These are phyloP conservation scores for Atractiella rhizophila DNA, from an alignment of 768 basidiomycete genomes.

Conservation along the genomic window DNA sequence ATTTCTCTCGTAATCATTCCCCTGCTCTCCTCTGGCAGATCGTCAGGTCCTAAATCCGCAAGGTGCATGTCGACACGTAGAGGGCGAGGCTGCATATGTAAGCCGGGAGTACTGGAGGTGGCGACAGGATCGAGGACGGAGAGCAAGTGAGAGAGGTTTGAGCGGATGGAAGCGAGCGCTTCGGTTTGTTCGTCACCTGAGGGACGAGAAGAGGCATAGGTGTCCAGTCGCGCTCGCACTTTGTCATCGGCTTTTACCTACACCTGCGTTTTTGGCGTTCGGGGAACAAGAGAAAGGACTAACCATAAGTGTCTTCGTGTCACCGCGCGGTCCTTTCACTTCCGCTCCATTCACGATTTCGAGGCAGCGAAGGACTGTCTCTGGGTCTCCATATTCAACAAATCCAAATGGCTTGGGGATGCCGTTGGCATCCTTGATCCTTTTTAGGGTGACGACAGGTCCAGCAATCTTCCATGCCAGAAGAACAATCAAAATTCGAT, in stretches of 20 bases:
- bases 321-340: conserved; percentile 37
- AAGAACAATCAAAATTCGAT: neutral
- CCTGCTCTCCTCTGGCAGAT: conserved; percentile 71
- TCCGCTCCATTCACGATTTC: conserved; percentile 37
- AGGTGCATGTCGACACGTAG: conserved; percentile 94
- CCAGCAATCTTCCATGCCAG: conserved; percentile 50
- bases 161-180: conserved; percentile 5
- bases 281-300: conserved; percentile 22
- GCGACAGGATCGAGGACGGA: conserved; percentile 1
- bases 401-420: conserved; percentile 94
- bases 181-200: conserved; percentile 10
- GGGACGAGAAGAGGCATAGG: conserved; percentile 43
- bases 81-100: neutral
- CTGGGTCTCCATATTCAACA: conserved; percentile 81
- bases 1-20: conserved; percentile 89
- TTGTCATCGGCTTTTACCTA: conserved; percentile 94
- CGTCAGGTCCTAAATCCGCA: conserved; percentile 84
- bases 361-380: conserved; percentile 57
- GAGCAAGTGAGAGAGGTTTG: conserved; percentile 5
- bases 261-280: neutral
- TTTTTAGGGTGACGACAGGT: conserved; percentile 64
- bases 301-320: conserved; percentile 43
- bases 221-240: conserved; percentile 62
- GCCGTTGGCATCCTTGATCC: conserved; percentile 70
- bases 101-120: conserved; percentile 34